Base-by-base conservation (phyloP, 495 filamentous ascomycete genomes). In the Immersiella caudata region DNA sequence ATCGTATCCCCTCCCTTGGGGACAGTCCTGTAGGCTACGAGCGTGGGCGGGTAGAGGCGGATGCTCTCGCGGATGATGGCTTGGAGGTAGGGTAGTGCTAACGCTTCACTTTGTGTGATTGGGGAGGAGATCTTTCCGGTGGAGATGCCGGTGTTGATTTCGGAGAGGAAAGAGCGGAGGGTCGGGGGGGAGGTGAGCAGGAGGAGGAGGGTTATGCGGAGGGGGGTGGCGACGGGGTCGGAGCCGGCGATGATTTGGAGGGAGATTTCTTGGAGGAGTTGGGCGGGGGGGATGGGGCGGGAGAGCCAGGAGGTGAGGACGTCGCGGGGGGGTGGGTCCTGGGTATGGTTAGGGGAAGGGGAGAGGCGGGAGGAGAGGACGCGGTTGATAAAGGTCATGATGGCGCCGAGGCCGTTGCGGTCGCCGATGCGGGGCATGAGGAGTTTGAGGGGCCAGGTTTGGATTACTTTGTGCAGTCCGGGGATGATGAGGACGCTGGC, bases 171-270 rank as follows among this genome's bases (percentile, higher is more conserved):
- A 26, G 77, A 79, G 16, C 76, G 71, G 68, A 87, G 88, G 0
- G 83, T 75, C 0, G 65, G 60, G 1, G 74, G 74, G 65, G 84
- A 79, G 1, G 75, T 76, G n/a, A 88, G 71, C 18, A 89, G 70
- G 67, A 82, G 82, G 21, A 81, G 74, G 63, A 89, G 77, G 60
- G 85, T 75, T 1, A 78, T 79, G 52, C 83, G 81, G 68, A 89
- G 80, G 21, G 84, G 79, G 1, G 84, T 86, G 0, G 85, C 83
- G 0, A 85, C 86, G 16, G 87, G 87, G 65, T 90, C 88, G 6
- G 84, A 83, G 11, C 87, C 87, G 0, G 75, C 71, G 16, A 76
- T 21, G 27, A 82, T 71, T 6, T 18, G 22, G 20, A 51, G 5
- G 60, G 16, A 8, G 36, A 46, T 61, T 26, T 70, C 57, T 0